These are phyloP conservation scores for Rhynchospora pubera DNA, from an alignment of 176 grass and related monocot genomes.

Conservation along the genomic window DNA sequence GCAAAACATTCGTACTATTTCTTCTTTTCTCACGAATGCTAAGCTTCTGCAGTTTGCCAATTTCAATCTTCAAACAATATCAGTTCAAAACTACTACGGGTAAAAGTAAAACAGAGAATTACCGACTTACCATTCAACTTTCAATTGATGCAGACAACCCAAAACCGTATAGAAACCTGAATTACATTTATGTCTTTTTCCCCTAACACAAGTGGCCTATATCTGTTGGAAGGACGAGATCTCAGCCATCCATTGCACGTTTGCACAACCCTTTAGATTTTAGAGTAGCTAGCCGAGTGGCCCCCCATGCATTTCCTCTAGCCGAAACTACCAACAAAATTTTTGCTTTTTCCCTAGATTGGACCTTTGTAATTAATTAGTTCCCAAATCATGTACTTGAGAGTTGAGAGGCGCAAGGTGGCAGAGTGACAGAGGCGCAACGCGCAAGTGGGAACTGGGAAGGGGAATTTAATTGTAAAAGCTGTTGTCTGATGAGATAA, in stretches of 20 bases:
- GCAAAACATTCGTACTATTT: not conserved
- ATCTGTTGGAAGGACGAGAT: not conserved
- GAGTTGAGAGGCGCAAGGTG: not conserved
- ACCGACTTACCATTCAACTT: not conserved
- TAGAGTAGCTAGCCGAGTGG: not conserved
- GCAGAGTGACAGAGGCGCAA: slow-evolving; percentile 13
- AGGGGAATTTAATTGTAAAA: slow-evolving; percentile 1
- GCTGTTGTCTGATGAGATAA: not conserved
- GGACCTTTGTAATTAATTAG: slow-evolving; percentile 8
- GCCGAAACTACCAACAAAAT: not conserved
- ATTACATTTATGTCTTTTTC: not conserved
- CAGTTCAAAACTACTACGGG: not conserved
- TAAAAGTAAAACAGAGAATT: not conserved
- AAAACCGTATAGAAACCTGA: not conserved
- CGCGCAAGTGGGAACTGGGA: not conserved
- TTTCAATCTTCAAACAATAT: not conserved
- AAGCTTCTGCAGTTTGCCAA: not conserved
- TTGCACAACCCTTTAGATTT: not conserved
- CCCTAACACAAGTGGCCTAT: not conserved
- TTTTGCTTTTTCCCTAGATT: not conserved
- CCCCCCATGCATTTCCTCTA: not conserved
- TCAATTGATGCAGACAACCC: not conserved
- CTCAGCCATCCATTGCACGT: slow-evolving; percentile 2
- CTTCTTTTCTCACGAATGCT: not conserved
- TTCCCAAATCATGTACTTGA: not conserved